Percentiles rank a stretch among this genome's conserved stretches.
Conservation (phyloP, 2,329 filamentous ascomycete species). For the Lecanicillium sp. region DNA sequence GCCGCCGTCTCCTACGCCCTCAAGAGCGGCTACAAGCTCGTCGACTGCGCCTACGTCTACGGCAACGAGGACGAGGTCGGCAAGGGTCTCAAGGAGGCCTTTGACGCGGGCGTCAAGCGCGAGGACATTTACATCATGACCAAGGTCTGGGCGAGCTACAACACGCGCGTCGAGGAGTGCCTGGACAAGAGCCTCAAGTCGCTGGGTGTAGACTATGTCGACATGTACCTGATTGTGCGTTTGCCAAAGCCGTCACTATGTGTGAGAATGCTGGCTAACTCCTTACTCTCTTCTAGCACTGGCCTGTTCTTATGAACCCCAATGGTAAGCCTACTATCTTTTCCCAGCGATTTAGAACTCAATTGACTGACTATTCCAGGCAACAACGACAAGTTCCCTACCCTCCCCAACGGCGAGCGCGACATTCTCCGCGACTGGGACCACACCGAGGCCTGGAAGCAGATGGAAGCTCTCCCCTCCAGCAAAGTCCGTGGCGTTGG, state of each 20-base stretch:
- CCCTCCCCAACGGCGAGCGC: conserved; percentile 62
- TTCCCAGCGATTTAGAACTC: not conserved
- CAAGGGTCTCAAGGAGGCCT: conserved; percentile 65
- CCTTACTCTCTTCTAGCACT: conserved; percentile 46
- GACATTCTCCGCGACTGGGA: conserved; percentile 64
- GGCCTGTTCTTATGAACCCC: conserved; percentile 75
- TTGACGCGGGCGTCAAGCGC: conserved; percentile 62
- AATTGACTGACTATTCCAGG: conserved; percentile 26
- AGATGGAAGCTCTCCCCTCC: conserved; percentile 59
- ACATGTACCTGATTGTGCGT: conserved; percentile 62
- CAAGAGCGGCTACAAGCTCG: conserved; percentile 47
- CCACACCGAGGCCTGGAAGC: conserved; percentile 71
- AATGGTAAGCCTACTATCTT: conserved; percentile 38
- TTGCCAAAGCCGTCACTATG: no score
- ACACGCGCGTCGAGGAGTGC: conserved; percentile 58
- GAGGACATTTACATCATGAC: conserved; percentile 77
- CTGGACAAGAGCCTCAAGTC: conserved; percentile 66
- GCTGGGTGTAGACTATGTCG: conserved; percentile 72
- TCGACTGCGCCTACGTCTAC: conserved; percentile 72
- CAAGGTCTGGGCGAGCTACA: conserved; percentile 81
- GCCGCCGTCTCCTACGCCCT: conserved; percentile 52
- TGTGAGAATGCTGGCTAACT: no score
- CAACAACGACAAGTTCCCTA: conserved; percentile 69
- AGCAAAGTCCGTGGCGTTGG: conserved; percentile 50
- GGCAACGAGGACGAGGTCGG: conserved; percentile 80